Percentiles rank a stretch among this genome's conserved stretches.
Evolutionary conservation across 257 asterid species (phyloP).

Genomic region (Ilex asprella): DNA sequence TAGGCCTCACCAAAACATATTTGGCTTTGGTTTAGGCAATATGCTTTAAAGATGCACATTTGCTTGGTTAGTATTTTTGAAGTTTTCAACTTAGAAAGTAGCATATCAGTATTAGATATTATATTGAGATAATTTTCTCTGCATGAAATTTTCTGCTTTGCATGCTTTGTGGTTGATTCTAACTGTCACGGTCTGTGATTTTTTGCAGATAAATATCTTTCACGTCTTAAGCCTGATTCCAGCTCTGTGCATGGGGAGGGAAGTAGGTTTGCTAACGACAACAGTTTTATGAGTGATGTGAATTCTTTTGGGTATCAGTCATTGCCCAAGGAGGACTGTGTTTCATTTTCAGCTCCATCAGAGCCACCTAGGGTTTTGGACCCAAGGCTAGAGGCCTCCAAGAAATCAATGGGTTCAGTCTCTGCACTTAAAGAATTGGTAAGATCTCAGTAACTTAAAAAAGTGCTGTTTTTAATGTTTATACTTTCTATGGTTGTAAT

Average conservation of each 20-base stretch:
- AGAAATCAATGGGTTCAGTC: conserved; percentile 58
- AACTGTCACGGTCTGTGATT: conserved; percentile 19
- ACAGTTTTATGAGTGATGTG: conserved; percentile 45
- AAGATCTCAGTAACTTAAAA: conserved; percentile 19
- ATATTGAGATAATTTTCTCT: too few relatives aligned
- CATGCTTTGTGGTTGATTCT: conserved; percentile 10
- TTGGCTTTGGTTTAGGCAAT: too few relatives aligned
- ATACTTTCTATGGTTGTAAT: conserved; percentile 4
- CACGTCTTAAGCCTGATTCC: conserved; percentile 55
- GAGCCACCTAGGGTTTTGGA: conserved; percentile 46
- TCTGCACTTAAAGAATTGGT: conserved; percentile 75
- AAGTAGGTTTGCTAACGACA: conserved; percentile 43
- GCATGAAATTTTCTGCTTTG: too few relatives aligned
- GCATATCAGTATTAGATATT: too few relatives aligned
- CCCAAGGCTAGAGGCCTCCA: conserved; percentile 59
- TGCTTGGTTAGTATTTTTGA: too few relatives aligned
- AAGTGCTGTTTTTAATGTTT: conserved; percentile 3
- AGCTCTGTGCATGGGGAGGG: conserved; percentile 45
- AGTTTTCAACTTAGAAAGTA: too few relatives aligned
- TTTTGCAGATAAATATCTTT: conserved; percentile 63
- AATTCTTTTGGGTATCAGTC: conserved; percentile 50
- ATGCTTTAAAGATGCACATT: too few relatives aligned
- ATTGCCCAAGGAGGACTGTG: conserved; percentile 45
- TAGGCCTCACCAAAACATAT: too few relatives aligned
- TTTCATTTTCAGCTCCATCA: conserved; percentile 37